Base-by-base conservation (phyloP, 441 rosid genomes). In the Flueggea neowawraea region DNA sequence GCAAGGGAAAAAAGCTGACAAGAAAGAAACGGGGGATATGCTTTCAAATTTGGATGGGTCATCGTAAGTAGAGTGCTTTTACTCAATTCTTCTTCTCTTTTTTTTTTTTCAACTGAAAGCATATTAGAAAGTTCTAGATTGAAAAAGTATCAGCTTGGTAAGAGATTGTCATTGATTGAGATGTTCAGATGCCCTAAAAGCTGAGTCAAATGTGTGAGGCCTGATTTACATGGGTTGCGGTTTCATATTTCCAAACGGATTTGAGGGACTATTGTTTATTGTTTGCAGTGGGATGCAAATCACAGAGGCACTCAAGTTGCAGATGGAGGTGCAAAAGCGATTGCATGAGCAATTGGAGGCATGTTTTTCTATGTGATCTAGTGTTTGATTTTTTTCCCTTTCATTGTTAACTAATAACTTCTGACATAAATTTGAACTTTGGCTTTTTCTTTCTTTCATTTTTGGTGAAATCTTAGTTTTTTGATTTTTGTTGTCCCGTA, bases 281-380 rank as follows among this genome's bases (percentile, higher is more conserved):
- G 58, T 58, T 73, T 79, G 60, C 91, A 93, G 98, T 56, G 96
- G 97, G 57, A 87, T 85, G 93, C 97, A 93, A 82, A 88, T 94
- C 64, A 90, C 97, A 13, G 98, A 93, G 82, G 97, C 98, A 41
- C 90, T 93, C 60, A 93, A 90, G 82, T 78, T 93, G 76, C 98
- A 93, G 76, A 90, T 88, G 98, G 98, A 93, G 73, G 98, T 93
- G 69, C 96, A 90, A 69, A 93, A 88, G 80, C 87, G 97, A 62
- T 69, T 94, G 63, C 97, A 88, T 61, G 98, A 94, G 80, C 98
- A 94, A 77, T 78, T 93, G 69, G 98, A 93, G 91, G 98, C 83
- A 93, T 52, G 86, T 62, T 72, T 64, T 71, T 62, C 74, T 43
- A 41, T 76, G 31, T 62, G 14, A 70, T 69, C 62, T 32, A 55